Evolutionary conservation across 1,284 basidiomycete genomes (phyloP).

Genomic region (Cutaneotrichosporon curvatum): DNA sequence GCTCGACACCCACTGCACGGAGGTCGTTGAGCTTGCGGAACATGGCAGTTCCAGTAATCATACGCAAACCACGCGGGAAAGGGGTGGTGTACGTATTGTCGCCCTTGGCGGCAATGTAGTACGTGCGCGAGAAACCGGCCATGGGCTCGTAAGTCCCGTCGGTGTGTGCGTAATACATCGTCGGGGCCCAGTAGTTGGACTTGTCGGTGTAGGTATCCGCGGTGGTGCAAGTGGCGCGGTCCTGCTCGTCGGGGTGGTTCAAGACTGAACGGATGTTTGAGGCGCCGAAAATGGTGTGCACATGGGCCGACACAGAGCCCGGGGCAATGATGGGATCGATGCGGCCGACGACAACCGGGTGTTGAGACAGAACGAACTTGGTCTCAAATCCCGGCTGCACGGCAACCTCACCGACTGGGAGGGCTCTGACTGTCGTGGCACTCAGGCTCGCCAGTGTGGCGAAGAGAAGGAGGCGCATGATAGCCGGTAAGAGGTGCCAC

Average conservation of each 20-base stretch:
- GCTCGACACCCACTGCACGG: neutral
- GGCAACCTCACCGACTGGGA: neutral
- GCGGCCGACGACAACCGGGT: slow-evolving; percentile 29
- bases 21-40: slow-evolving; percentile 15
- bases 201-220: slow-evolving; percentile 30
- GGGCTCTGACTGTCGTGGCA: neutral
- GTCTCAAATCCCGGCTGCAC: no score
- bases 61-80: slow-evolving; percentile 40
- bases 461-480: no score
- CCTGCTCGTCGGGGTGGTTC: slow-evolving; percentile 18
- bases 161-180: slow-evolving; percentile 11
- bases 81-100: slow-evolving; percentile 28
- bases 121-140: slow-evolving; percentile 11
- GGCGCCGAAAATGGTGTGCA: slow-evolving; percentile 41
- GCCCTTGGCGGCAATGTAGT: slow-evolving; percentile 3
- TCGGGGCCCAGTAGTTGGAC: slow-evolving; percentile 37
- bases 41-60: slow-evolving; percentile 34
- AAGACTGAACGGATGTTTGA: slow-evolving; percentile 22
- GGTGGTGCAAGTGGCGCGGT: slow-evolving; percentile 25
- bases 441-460: no score
- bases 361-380: no score
- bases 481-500: no score
- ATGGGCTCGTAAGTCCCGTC: slow-evolving; percentile 20
- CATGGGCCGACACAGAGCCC: slow-evolving; percentile 34
- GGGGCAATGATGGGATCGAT: slow-evolving; percentile 47